A percentile compares a stretch with the other conserved stretches of the same genome.
Conservation (phyloP, 345 rosid species). For the Moringa oleifera region DNA sequence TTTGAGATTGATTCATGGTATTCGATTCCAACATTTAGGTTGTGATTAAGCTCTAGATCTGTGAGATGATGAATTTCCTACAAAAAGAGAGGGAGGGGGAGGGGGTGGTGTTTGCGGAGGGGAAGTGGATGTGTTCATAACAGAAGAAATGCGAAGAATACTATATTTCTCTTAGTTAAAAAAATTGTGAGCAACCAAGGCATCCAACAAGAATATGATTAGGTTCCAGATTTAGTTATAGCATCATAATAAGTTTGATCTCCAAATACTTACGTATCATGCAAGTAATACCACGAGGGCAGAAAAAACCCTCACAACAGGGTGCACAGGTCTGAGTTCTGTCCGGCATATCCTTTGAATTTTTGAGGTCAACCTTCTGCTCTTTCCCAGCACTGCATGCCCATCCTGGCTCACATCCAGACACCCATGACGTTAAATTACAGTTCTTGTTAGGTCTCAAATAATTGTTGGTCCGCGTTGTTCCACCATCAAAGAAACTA, state of each 20-base stretch:
- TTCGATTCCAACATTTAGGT: too few relatives aligned
- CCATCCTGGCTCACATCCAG: conserved; percentile 99
- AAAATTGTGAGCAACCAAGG: background rate
- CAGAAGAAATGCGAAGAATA: background rate
- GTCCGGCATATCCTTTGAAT: conserved; percentile 49
- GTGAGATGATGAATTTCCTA: too few relatives aligned
- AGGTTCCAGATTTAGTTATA: background rate
- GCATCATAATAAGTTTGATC: background rate
- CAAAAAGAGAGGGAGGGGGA: too few relatives aligned
- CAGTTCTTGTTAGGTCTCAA: conserved; percentile 86
- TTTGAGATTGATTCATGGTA: too few relatives aligned
- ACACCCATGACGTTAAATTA: conserved; percentile 75
- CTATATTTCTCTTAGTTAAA: background rate
- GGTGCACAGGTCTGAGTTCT: conserved; percentile 48
- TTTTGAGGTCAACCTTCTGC: conserved; percentile 42
- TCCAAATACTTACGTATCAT: conserved; percentile 80
- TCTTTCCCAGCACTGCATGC: conserved; percentile 53
- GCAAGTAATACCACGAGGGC: conserved; percentile 95
- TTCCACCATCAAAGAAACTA: conserved; percentile 36
- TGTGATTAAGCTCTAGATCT: too few relatives aligned
- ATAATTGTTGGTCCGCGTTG: conserved; percentile 42
- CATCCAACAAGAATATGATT: background rate
- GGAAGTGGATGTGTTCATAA: background rate
- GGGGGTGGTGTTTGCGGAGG: too few relatives aligned
- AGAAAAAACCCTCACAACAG: conserved; percentile 96